Percentiles rank a stretch among this genome's conserved stretches.
Evolutionary conservation across 495 filamentous ascomycete species (phyloP).

Genomic region (Daldinia childiae): DNA sequence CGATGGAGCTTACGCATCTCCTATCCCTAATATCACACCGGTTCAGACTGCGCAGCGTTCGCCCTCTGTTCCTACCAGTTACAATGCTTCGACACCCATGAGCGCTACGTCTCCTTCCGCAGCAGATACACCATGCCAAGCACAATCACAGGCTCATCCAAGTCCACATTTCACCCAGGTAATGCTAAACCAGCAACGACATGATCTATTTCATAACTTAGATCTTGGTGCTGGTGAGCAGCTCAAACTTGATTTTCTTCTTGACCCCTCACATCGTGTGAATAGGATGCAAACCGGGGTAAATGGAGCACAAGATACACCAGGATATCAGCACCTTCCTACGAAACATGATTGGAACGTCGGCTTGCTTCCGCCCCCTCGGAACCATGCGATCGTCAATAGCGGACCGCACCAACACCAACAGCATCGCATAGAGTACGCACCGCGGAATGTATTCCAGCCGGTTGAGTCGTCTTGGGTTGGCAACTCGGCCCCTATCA

Average conservation of each 20-base stretch:
- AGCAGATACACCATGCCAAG: constrained; percentile 44
- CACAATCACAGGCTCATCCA: constrained; percentile 35
- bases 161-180: constrained; percentile 36
- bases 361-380: constrained; percentile 15
- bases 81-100: constrained; percentile 48
- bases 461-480: constrained; percentile 13
- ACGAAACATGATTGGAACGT: constrained; percentile 60
- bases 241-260: constrained; percentile 73
- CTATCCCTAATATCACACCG: constrained; percentile 30
- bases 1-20: constrained; percentile 37
- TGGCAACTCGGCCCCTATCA: constrained; percentile 57
- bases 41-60: constrained; percentile 31
- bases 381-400: not conserved
- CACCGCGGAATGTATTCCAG: constrained; percentile 12
- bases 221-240: constrained; percentile 66
- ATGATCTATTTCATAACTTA: constrained; percentile 64
- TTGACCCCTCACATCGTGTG: constrained; percentile 58
- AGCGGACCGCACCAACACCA: constrained; percentile 24
- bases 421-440: constrained; percentile 34
- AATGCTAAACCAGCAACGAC: constrained; percentile 61
- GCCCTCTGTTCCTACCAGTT: constrained; percentile 36
- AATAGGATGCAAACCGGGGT: constrained; percentile 49
- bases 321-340: constrained; percentile 48
- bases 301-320: constrained; percentile 52
- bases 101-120: constrained; percentile 52